phyloP scores from a whole-genome alignment of 176 grass and related monocot genomes.

The Avena insularis region DNA sequence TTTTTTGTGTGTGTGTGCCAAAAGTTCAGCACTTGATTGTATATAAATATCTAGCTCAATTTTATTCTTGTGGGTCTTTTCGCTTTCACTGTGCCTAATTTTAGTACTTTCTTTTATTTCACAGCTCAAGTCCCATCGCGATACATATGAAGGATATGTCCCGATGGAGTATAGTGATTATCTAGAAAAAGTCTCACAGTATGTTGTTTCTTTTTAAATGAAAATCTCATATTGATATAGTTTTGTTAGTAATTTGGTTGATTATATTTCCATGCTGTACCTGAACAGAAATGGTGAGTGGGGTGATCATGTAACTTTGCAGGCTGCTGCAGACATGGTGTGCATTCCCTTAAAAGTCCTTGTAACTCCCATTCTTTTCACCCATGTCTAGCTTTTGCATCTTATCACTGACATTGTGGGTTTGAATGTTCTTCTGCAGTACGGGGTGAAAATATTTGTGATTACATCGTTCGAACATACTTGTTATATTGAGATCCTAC shows the following conservation, averaged over 20 bases:
- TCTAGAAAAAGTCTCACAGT: slow-evolving; percentile 66
- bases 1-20: slow-evolving; percentile 20
- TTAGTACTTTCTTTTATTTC: slow-evolving; percentile 28
- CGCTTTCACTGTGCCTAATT: slow-evolving; percentile 4
- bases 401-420: not conserved
- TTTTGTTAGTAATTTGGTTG: not conserved
- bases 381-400: not conserved
- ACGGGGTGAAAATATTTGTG: slow-evolving; percentile 82
- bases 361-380: not conserved
- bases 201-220: slow-evolving; percentile 26
- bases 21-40: not conserved
- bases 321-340: slow-evolving; percentile 68
- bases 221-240: not conserved
- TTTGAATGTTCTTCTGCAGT: slow-evolving; percentile 56
- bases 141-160: slow-evolving; percentile 75
- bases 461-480: slow-evolving; percentile 87
- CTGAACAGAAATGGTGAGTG: slow-evolving; percentile 58
- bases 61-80: not conserved
- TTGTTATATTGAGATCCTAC: slow-evolving; percentile 77
- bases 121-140: slow-evolving; percentile 61
- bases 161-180: slow-evolving; percentile 67
- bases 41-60: not conserved
- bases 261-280: slow-evolving; percentile 21
- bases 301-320: slow-evolving; percentile 78
- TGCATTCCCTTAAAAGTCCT: slow-evolving; percentile 13